Evolutionary conservation across 495 filamentous ascomycete species (phyloP), one percentile per base, ranked within the genome.

Genomic region (Aspergillus steynii): DNA sequence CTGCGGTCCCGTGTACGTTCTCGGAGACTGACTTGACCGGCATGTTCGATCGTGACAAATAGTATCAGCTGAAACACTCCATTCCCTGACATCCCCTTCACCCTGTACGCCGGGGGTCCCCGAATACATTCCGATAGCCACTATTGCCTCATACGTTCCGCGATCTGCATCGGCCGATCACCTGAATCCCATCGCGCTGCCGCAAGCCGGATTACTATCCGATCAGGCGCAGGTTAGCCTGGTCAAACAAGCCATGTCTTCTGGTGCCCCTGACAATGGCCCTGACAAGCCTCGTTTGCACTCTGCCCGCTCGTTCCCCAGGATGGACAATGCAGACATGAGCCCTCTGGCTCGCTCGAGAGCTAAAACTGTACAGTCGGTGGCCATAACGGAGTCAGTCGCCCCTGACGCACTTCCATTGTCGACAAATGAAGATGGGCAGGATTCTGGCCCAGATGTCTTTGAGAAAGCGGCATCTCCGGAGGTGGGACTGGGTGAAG

Each of bases 321-420:
- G 83, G 50, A 78, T 85, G 63, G 81, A 83, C 26, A 65, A 69
- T n/a, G 65, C 80, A 20, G 69, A 79, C 4, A 61, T 64, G 56
- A 82, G 68, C 60, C 77, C 74, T 58, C 67, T 73, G 61, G 68
- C 64, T 74, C 69, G 79, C 26, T 83, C 81, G 65, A 77, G 88
- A 67, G 85, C 89, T 20, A 87, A 78, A 70, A 89, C 87, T 1
- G 71, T 88, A 29, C 85, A 89, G 63, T 84, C 83, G 69, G 76
- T 76, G 14, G 66, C 80, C 7, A 70, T 78, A 42, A 67, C 83
- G 5, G 78, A 82, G 28, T 69, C 74, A 48, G 68, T 73, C 28
- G 71, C 72, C 29, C 60, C 78, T 4, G 64, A 74, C 9, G 55
- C 70, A 12, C 68, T 71, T 50, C 54, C 71, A 1, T 56, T 68